A percentile compares a stretch with the other conserved stretches of the same genome.
phyloP scores from a whole-genome alignment of 768 basidiomycete species.

The Auricularia cornea region DNA sequence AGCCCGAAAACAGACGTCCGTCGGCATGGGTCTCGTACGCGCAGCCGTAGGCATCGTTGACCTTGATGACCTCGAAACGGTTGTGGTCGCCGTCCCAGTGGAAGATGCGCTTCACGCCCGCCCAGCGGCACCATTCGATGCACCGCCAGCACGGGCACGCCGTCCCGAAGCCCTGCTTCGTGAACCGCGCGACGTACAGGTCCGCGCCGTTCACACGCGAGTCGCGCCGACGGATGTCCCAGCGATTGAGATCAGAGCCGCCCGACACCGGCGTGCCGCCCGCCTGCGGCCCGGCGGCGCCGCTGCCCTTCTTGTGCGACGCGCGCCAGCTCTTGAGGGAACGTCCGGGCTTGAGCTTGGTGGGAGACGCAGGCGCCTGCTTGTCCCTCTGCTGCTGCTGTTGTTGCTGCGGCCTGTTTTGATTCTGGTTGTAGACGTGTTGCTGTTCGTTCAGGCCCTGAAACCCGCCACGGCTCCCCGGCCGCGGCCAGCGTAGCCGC shows the following conservation, averaged over 20 bases:
- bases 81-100: constrained; percentile 32
- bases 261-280: not conserved
- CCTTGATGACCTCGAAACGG: constrained; percentile 38
- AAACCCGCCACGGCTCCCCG: constrained; percentile 1
- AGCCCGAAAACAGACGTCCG: constrained; percentile 32
- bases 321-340: not conserved
- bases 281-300: not conserved
- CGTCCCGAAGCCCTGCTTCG: constrained; percentile 40
- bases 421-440: not conserved
- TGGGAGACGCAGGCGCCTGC: not conserved
- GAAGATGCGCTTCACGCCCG: constrained; percentile 48
- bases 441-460: constrained; percentile 4
- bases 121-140: constrained; percentile 49
- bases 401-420: not conserved
- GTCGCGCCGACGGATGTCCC: constrained; percentile 31
- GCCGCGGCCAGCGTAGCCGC: not conserved
- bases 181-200: constrained; percentile 45
- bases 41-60: constrained; percentile 30
- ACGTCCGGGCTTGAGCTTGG: not conserved
- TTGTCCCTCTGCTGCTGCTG: too few species aligned
- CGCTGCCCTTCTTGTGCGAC: not conserved
- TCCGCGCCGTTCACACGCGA: constrained; percentile 43
- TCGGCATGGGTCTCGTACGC: constrained; percentile 41
- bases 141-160: constrained; percentile 51
- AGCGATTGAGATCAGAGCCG: constrained; percentile 13